phyloP scores from a whole-genome alignment of 2,329 filamentous ascomycete genomes.

The Fusarium brevicatenulatum region DNA sequence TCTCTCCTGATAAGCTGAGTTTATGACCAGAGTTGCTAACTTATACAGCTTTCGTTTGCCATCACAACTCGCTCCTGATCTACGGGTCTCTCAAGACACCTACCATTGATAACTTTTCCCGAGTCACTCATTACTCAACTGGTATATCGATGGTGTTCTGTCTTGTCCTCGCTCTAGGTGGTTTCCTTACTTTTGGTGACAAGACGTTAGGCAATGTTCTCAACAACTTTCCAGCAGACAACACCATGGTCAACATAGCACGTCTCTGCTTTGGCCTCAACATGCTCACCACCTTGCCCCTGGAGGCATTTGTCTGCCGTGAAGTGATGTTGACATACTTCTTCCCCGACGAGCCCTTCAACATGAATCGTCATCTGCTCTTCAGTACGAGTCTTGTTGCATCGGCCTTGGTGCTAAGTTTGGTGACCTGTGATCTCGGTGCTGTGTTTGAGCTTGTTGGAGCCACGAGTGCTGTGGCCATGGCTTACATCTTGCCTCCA shows the following conservation, averaged over 20 bases:
- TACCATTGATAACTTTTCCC: constrained; percentile 93
- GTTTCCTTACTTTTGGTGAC: constrained; percentile 93
- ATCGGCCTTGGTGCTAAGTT: constrained; percentile 77
- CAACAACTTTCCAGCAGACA: constrained; percentile 95
- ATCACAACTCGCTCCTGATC: constrained; percentile 97
- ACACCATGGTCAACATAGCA: constrained; percentile 93
- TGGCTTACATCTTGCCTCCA: constrained; percentile 95
- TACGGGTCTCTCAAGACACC: constrained; percentile 95
- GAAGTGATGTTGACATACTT: constrained; percentile 95
- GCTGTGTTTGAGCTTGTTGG: constrained; percentile 96
- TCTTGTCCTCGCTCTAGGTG: constrained; percentile 84
- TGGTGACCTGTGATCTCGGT: constrained; percentile 92
- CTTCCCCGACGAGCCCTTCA: constrained; percentile 76
- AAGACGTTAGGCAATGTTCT: constrained; percentile 93
- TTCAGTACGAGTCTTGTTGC: constrained; percentile 88
- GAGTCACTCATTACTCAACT: constrained; percentile 94
- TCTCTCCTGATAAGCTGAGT: neutral
- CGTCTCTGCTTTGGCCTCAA: constrained; percentile 96
- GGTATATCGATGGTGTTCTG: constrained; percentile 92
- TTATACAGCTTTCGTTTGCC: constrained; percentile 69
- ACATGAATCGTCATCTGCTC: constrained; percentile 84
- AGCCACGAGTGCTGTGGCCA: constrained; percentile 90
- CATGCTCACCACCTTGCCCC: constrained; percentile 96
- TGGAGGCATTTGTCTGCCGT: constrained; percentile 97
- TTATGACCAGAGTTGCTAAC: neutral